Conservation (phyloP, 129 eudicot genomes). For the Artemisia tridentata region DNA sequence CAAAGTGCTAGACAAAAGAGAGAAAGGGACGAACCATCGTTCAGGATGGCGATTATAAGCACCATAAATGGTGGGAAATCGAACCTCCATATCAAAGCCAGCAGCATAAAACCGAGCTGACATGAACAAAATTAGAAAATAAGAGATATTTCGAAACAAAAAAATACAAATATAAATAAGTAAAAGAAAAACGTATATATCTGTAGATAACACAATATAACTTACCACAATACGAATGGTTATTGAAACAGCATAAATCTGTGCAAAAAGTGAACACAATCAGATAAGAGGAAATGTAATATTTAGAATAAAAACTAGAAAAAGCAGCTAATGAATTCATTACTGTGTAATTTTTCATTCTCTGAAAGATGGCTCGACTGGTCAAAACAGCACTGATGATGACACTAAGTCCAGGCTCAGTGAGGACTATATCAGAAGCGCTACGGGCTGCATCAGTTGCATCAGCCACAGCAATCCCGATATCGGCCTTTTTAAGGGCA, state of each 20-base stretch:
- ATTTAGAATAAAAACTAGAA: neutral
- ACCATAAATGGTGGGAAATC: conserved; percentile 99
- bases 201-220: neutral
- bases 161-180: neutral
- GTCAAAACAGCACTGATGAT: conserved; percentile 79
- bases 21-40: conserved; percentile 67
- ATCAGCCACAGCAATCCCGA: conserved; percentile 76
- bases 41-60: conserved; percentile 96
- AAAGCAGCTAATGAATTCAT: neutral
- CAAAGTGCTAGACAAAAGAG: neutral
- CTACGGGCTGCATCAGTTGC: conserved; percentile 87
- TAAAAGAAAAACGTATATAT: neutral
- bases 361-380: conserved; percentile 69
- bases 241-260: conserved; percentile 98
- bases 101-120: conserved; percentile 95
- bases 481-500: conserved; percentile 75
- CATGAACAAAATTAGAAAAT: conserved; percentile 16
- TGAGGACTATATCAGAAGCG: conserved; percentile 73
- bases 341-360: conserved; percentile 79
- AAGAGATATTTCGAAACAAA: neutral
- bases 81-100: conserved; percentile 90
- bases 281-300: neutral
- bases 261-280: conserved; percentile 25
- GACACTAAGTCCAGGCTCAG: conserved; percentile 77
- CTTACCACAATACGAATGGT: conserved; percentile 99